Base-by-base conservation (phyloP, 352 stramenopile species). In the Pythium dissotocum region DNA sequence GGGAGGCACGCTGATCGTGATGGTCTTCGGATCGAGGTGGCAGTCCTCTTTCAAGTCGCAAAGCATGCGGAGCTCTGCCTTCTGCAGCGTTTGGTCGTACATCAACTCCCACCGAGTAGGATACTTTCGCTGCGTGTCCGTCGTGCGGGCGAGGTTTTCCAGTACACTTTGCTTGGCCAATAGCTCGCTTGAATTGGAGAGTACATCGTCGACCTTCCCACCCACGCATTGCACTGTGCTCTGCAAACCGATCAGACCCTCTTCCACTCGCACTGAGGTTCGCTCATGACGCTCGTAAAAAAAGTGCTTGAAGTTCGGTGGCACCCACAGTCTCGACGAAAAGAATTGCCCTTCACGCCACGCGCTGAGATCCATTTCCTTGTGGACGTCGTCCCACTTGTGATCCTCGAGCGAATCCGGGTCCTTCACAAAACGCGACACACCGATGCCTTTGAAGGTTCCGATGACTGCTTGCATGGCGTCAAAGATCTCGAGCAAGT, bases 81-180 rank as follows among this genome's bases (percentile, higher is more conserved):
- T 49, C 0, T 26, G 4, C 12, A 48, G 1, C 8, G n/a, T 21
- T 35, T 56, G 26, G 46, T 64, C 18, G 58, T 64, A 64, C 58
- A 35, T 58, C 44, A 64, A 57, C 58, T 28, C 54, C 58, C 58
- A 64, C 30, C 40, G 58, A 57, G 16, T 48, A 40, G 58, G 58
- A 48, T 64, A 64, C 6, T 44, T 0, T 53, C 40, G 38, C 38
- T 63, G 24, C 26, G 38, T 54, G 21, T 56, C 28, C 42, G 26
- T 53, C 58, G 58, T 21, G 44, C 40, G 30, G 26, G 53, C 18
- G 28, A 63, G 58, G 58, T 63, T 63, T 28, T 56, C 32, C 40
- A 56, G 40, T 30, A 63, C 58, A 2, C 28, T 55, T 44, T 63
- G 5, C n/a, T 46, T 63, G 26, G 14, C 42, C 40, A 56, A 44